These are phyloP conservation scores for Hyaloscypha bicolor DNA, from an alignment of 495 filamentous ascomycete genomes.

Conservation along the genomic window DNA sequence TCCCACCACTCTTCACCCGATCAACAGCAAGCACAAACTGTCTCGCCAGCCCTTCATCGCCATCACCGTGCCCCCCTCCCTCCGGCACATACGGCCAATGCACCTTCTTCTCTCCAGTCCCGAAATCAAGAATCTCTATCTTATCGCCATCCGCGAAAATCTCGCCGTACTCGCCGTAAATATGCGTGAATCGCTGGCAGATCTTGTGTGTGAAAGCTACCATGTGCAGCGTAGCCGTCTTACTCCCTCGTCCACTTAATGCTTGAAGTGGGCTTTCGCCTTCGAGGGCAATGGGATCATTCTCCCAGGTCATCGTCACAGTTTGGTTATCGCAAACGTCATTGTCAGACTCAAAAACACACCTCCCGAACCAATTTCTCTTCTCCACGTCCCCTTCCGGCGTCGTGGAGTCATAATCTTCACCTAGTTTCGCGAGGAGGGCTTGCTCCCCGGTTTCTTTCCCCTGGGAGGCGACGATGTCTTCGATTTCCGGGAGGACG, in stretches of 20 bases:
- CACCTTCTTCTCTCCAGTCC: conserved; percentile 52
- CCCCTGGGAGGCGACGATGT: conserved; percentile 45
- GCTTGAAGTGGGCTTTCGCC: conserved; percentile 21
- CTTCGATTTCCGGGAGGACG: conserved; percentile 91
- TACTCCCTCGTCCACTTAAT: conserved; percentile 58
- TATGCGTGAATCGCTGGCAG: conserved; percentile 76
- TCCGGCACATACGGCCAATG: conserved; percentile 54
- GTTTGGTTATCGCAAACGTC: conserved; percentile 89
- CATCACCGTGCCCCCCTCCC: conserved; percentile 74
- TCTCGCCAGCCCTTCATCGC: conserved; percentile 78
- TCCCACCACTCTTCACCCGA: conserved; percentile 70
- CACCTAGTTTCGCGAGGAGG: conserved; percentile 56
- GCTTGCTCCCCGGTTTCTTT: conserved; percentile 43
- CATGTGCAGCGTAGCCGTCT: conserved; percentile 92
- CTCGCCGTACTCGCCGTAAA: conserved; percentile 87
- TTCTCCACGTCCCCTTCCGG: conserved; percentile 54
- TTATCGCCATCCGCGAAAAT: conserved; percentile 73
- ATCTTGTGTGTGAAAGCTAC: conserved; percentile 84
- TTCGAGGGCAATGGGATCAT: conserved; percentile 47
- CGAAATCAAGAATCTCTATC: conserved; percentile 67
- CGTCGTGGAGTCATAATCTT: conserved; percentile 66
- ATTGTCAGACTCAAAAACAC: conserved; percentile 91
- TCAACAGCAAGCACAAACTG: conserved; percentile 82
- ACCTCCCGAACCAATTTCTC: conserved; percentile 86
- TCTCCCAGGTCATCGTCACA: conserved; percentile 84